Percentiles rank a stretch among this genome's conserved stretches.
These are phyloP conservation scores for Clitopilus passeckerianus DNA, from an alignment of 768 basidiomycete species.

Conservation along the genomic window DNA sequence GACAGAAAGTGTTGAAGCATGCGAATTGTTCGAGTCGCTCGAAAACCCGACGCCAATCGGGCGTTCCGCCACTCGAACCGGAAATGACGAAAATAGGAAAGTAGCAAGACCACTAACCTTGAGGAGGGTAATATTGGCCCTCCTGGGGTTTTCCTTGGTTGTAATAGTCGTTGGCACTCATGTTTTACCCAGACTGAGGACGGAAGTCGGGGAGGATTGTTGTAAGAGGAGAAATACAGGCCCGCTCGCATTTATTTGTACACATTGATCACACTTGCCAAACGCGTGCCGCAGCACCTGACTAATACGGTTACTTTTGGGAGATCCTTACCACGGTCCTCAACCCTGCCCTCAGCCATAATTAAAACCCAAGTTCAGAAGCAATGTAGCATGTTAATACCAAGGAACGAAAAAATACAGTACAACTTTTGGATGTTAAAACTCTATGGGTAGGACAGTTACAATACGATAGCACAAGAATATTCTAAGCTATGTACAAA, in stretches of 20 bases:
- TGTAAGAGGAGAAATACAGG: slow-evolving; percentile 5
- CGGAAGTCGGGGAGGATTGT: slow-evolving; percentile 4
- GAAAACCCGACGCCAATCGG: not conserved
- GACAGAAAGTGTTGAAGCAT: not conserved
- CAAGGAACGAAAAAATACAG: not conserved
- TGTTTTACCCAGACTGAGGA: slow-evolving; percentile 19
- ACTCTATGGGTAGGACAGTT: not conserved
- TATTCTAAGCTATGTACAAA: slow-evolving; percentile 1
- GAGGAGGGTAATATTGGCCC: slow-evolving; percentile 50
- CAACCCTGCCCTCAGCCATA: not conserved
- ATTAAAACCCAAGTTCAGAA: not conserved
- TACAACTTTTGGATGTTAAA: not conserved
- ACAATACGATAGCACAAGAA: not conserved
- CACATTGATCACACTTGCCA: slow-evolving; percentile 19
- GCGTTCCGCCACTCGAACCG: slow-evolving; percentile 1
- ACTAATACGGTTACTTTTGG: not conserved
- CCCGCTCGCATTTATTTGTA: slow-evolving; percentile 22
- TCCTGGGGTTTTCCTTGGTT: slow-evolving; percentile 41
- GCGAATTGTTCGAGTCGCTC: not conserved
- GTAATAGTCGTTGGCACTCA: slow-evolving; percentile 80
- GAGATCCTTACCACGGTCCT: not conserved
- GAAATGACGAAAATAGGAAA: not conserved
- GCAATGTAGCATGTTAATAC: not conserved
- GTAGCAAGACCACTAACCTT: slow-evolving; percentile 21
- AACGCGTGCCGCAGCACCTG: slow-evolving; percentile 5